Evolutionary conservation across 805 yeast genomes (phyloP), one percentile per base, ranked within the genome.

Genomic region (Ogataea corticis): DNA sequence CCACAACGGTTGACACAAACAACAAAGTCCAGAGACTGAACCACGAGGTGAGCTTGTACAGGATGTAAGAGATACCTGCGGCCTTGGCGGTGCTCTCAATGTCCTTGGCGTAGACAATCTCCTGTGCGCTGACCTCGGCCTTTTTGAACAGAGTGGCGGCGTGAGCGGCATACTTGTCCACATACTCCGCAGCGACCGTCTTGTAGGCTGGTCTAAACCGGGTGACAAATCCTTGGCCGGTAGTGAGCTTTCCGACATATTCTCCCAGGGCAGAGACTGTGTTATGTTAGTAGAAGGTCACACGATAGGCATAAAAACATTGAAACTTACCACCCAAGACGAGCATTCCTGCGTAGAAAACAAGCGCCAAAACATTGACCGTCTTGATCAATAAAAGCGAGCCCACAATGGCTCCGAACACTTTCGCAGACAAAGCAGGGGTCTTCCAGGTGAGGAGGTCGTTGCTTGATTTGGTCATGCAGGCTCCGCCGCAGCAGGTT

Each of bases 191-290:
- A 25, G 59, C 42, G 46, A 56, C 60, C 5, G 72, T 56, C 46
- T 61, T 58, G 38, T 67, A 61, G n/a, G 78, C 70, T 44, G 94
- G 88, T 65, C 77, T 83, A 74, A 85, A 82, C 58, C 82, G 79
- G 50, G 90, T 77, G 49, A 92, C 83, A 51, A 91, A 75, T 15
- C 97, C 97, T 61, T 75, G 72, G 54, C 96, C 96, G 40, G 87
- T 76, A 54, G 85, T 68, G 34, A 80, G 57, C 62, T 85, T 85
- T 50, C 96, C 85, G 46, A 75, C 73, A 61, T 83, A 86, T 72
- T 91, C 97, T 45, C 83, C 86, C 45, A 78, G 73, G 42, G 90
- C 94, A 40, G 92, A 76, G 23, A 77, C 60, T 58, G 52, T 25
- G 3, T 12, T n/a, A 13, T n/a, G 46, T 46, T 48, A 51, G 51